These are phyloP conservation scores for Pythium insidiosum DNA, from an alignment of 352 stramenopile species.

Conservation along the genomic window DNA sequence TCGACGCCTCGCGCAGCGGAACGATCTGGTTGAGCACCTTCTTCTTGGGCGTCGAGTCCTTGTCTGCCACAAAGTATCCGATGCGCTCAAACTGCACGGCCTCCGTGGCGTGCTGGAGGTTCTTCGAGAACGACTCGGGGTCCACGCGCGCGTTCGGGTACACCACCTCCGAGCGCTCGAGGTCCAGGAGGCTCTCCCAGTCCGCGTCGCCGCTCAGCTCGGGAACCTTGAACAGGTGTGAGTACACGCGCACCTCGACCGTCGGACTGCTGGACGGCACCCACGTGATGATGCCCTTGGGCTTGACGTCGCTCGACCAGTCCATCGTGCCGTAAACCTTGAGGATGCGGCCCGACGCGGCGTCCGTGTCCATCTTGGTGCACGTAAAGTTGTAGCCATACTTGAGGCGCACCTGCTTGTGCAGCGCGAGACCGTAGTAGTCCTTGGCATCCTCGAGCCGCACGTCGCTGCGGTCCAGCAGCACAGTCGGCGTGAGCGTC, in stretches of 20 bases:
- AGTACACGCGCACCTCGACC: slow-evolving; percentile 95
- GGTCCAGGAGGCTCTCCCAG: slow-evolving; percentile 83
- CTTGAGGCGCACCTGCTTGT: slow-evolving; percentile 95
- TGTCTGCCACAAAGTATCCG: slow-evolving; percentile 97
- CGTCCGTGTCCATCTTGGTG: slow-evolving; percentile 82
- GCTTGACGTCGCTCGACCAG: slow-evolving; percentile 78
- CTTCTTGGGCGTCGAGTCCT: slow-evolving; percentile 87
- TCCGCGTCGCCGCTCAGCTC: slow-evolving; percentile 46
- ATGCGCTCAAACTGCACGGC: slow-evolving; percentile 97
- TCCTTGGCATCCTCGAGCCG: slow-evolving; percentile 57
- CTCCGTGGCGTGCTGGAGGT: slow-evolving; percentile 33
- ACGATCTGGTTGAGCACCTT: slow-evolving; percentile 98
- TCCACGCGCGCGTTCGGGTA: slow-evolving; percentile 89
- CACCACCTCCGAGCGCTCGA: slow-evolving; percentile 73
- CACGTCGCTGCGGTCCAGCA: slow-evolving; percentile 68
- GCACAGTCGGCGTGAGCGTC: slow-evolving; percentile 49
- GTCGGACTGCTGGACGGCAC: slow-evolving; percentile 76
- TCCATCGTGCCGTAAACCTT: slow-evolving; percentile 59
- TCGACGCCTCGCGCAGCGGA: slow-evolving; percentile 85
- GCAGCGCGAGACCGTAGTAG: slow-evolving; percentile 94
- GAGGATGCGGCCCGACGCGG: slow-evolving; percentile 32
- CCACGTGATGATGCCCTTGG: slow-evolving; percentile 96
- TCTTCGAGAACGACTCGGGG: slow-evolving; percentile 46
- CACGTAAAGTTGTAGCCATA: slow-evolving; percentile 94
- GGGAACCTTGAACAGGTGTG: slow-evolving; percentile 94